Conservation (phyloP, 179 eudicot species). For the Spinacia oleracea region DNA sequence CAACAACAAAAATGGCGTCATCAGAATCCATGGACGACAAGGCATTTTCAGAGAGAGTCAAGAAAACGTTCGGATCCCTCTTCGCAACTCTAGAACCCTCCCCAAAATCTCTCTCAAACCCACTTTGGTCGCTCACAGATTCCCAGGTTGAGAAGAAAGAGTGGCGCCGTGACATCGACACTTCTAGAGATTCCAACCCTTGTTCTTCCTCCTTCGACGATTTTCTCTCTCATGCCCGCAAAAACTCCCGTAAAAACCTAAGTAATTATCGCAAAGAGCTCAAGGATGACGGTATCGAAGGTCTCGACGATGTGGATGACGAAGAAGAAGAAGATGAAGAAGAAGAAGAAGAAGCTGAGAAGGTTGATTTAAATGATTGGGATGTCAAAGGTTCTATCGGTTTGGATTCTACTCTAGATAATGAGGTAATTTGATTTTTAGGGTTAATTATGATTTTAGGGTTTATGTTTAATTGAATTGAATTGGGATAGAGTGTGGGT, state of each 20-base stretch:
- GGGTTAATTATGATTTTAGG: not conserved
- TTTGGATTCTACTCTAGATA: conserved; percentile 64
- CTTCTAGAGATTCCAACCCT: conserved; percentile 37
- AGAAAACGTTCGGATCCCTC: conserved; percentile 64
- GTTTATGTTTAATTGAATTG: not conserved
- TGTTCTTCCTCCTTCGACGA: conserved; percentile 30
- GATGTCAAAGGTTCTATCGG: conserved; percentile 61
- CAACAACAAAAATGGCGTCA: not conserved
- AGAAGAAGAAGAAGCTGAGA: conserved; percentile 20
- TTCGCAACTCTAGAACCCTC: conserved; percentile 23
- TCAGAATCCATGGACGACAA: conserved; percentile 23
- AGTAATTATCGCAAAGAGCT: conserved; percentile 25
- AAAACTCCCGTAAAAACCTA: conserved; percentile 22
- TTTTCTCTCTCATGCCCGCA: conserved; percentile 32
- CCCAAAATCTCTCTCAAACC: conserved; percentile 34
- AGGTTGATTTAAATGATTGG: conserved; percentile 38
- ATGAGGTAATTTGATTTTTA: conserved; percentile 46
- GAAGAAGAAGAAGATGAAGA: conserved; percentile 5
- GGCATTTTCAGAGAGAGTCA: conserved; percentile 49
- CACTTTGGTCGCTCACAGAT: conserved; percentile 59
- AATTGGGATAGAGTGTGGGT: not conserved
- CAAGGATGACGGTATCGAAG: conserved; percentile 23
- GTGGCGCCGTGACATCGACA: conserved; percentile 51
- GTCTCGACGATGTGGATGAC: conserved; percentile 10
- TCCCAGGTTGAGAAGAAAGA: conserved; percentile 50